These are phyloP conservation scores for Phytophthora multivora DNA, from an alignment of 352 stramenopile genomes.

Conservation along the genomic window DNA sequence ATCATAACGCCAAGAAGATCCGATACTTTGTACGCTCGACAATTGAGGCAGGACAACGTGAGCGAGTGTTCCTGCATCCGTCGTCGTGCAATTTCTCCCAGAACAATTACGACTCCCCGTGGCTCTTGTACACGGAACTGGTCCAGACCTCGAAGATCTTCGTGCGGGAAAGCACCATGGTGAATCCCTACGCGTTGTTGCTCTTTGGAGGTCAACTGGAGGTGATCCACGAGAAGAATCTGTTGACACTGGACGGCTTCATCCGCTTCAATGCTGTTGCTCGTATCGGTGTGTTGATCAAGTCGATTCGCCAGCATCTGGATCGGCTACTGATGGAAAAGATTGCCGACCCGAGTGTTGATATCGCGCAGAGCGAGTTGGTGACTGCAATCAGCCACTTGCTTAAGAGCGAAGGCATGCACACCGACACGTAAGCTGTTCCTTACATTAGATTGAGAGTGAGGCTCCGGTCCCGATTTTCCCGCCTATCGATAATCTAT, in stretches of 20 bases:
- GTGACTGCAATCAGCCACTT: slow-evolving; percentile 82
- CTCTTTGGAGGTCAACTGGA: slow-evolving; percentile 97
- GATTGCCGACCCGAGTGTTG: slow-evolving; percentile 91
- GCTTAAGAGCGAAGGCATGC: slow-evolving; percentile 86
- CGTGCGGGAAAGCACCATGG: slow-evolving; percentile 97
- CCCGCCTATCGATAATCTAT: too few relatives aligned
- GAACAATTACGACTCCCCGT: slow-evolving; percentile 94
- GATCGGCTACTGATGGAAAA: slow-evolving; percentile 94
- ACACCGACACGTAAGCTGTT: slow-evolving; percentile 13
- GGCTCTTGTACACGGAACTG: slow-evolving; percentile 95
- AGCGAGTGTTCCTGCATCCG: slow-evolving; percentile 97
- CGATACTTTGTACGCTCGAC: slow-evolving; percentile 90
- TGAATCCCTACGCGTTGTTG: slow-evolving; percentile 96
- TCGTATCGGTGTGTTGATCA: slow-evolving; percentile 96
- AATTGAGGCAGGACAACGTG: slow-evolving; percentile 26
- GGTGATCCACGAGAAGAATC: slow-evolving; percentile 92
- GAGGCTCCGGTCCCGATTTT: too few relatives aligned
- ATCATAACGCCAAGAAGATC: slow-evolving; percentile 92
- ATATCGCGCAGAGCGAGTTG: slow-evolving; percentile 89
- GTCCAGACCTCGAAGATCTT: slow-evolving; percentile 98
- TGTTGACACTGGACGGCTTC: slow-evolving; percentile 89
- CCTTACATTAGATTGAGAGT: background rate
- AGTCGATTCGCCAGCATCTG: slow-evolving; percentile 93
- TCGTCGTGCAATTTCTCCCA: slow-evolving; percentile 91
- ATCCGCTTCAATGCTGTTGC: slow-evolving; percentile 94